Conservation (phyloP, 2,329 filamentous ascomycete species). For the Penicillium griseofulvum region DNA sequence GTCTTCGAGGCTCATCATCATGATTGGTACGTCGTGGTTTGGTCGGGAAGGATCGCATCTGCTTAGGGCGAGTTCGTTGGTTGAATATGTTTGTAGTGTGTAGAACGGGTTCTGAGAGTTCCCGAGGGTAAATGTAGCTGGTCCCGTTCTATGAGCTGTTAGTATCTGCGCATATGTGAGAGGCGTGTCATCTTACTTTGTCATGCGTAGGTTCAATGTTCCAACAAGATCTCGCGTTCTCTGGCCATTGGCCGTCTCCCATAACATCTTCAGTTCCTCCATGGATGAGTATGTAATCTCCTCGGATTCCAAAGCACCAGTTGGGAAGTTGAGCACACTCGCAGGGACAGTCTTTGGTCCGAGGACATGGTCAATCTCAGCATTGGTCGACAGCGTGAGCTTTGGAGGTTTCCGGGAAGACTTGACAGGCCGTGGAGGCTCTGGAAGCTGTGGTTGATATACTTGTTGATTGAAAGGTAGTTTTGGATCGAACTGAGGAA, state of each 20-base stretch:
- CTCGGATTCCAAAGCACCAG: constrained; percentile 34
- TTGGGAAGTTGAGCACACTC: constrained; percentile 43
- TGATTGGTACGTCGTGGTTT: constrained; percentile 43
- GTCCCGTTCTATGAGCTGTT: constrained; percentile 30
- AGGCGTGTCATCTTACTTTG: constrained; percentile 34
- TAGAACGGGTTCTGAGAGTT: constrained; percentile 45
- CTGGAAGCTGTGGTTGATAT: constrained; percentile 33
- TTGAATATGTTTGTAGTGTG: constrained; percentile 43
- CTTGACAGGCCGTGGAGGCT: constrained; percentile 11
- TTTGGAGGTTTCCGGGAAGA: constrained; percentile 23
- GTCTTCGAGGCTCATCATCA: constrained; percentile 43
- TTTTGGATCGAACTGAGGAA: constrained; percentile 44
- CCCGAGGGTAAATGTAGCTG: constrained; percentile 46
- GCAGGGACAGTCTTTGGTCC: constrained; percentile 45
- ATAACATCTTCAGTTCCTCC: constrained; percentile 42
- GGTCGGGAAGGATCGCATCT: constrained; percentile 43
- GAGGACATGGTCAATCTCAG: constrained; percentile 37
- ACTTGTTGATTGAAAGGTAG: constrained; percentile 37
- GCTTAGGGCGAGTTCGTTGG: constrained; percentile 43
- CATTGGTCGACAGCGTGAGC: constrained; percentile 32
- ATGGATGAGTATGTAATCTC: constrained; percentile 39
- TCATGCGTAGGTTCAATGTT: constrained; percentile 42
- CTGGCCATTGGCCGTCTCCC: constrained; percentile 49
- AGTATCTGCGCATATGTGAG: constrained; percentile 8
- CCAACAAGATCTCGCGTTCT: constrained; percentile 30